These are phyloP conservation scores for Hypoxylon sp. DNA, from an alignment of 2,329 filamentous ascomycete species.

Conservation along the genomic window DNA sequence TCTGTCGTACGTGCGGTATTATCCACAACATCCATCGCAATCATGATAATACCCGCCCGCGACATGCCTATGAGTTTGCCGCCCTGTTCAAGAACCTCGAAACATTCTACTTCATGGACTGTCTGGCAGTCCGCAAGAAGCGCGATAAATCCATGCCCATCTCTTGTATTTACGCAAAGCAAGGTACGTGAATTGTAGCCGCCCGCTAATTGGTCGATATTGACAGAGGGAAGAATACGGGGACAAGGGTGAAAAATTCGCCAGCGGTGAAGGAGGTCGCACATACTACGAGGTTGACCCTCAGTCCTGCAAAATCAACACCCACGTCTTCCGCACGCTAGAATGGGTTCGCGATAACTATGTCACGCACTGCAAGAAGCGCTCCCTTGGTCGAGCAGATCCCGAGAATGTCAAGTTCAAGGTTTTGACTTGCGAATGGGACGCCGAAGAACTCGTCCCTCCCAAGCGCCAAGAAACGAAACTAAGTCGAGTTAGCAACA, in stretches of 20 bases:
- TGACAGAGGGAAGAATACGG: slow-evolving; percentile 29
- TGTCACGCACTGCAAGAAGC: slow-evolving; percentile 54
- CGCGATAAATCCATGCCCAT: slow-evolving; percentile 30
- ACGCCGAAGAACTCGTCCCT: slow-evolving; percentile 37
- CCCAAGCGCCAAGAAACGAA: slow-evolving; percentile 30
- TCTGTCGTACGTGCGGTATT: slow-evolving; percentile 54
- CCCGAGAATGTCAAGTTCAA: slow-evolving; percentile 58
- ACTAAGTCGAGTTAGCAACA: slow-evolving; percentile 24
- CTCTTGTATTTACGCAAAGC: slow-evolving; percentile 18
- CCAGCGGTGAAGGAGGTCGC: slow-evolving; percentile 45
- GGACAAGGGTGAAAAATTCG: slow-evolving; percentile 45
- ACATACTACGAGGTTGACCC: slow-evolving; percentile 53
- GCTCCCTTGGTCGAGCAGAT: slow-evolving; percentile 49
- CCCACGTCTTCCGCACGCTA: slow-evolving; percentile 53
- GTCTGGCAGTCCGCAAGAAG: slow-evolving; percentile 54
- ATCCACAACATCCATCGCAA: slow-evolving; percentile 46
- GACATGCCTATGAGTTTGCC: slow-evolving; percentile 60
- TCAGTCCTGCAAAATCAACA: slow-evolving; percentile 54
- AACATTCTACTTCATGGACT: slow-evolving; percentile 61
- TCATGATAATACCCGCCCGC: slow-evolving; percentile 51
- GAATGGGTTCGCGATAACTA: slow-evolving; percentile 57
- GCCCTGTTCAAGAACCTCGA: slow-evolving; percentile 58
- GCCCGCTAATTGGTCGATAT: slow-evolving; percentile 1
- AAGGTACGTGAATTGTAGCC: slow-evolving; percentile 35
- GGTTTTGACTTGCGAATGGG: slow-evolving; percentile 59